Evolutionary conservation across 2,329 filamentous ascomycete species (phyloP).

Genomic region (Ophiostoma piceae): DNA sequence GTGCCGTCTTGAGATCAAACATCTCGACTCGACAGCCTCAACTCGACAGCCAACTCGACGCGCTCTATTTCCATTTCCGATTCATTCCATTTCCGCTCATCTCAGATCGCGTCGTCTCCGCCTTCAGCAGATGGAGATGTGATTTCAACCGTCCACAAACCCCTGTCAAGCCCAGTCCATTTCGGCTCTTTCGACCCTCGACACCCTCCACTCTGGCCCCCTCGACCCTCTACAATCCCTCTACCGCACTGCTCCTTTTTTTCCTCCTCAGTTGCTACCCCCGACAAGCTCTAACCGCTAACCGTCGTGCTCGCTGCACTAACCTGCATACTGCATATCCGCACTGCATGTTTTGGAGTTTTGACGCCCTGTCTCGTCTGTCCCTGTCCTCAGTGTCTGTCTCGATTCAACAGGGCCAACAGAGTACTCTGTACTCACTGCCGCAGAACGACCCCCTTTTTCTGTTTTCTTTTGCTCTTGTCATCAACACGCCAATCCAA

Average conservation of each 20-base stretch:
- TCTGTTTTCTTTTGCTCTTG: slow-evolving; percentile 6
- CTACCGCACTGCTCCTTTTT: slow-evolving; percentile 12
- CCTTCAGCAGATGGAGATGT: slow-evolving; percentile 20
- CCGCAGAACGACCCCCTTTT: slow-evolving; percentile 12
- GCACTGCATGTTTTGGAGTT: background rate
- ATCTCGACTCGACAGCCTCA: background rate
- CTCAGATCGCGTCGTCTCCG: slow-evolving; percentile 7
- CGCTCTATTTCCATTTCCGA: background rate
- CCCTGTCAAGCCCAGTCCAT: slow-evolving; percentile 1
- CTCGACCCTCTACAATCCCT: background rate
- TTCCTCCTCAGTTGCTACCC: slow-evolving; percentile 4
- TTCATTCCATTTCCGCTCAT: background rate
- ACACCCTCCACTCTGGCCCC: background rate
- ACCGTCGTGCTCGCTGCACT: slow-evolving; percentile 11
- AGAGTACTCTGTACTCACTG: background rate
- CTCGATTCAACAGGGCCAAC: background rate
- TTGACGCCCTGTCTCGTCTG: slow-evolving; percentile 1
- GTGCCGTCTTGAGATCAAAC: background rate
- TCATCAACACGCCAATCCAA: background rate
- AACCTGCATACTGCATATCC: slow-evolving; percentile 7
- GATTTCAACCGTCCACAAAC: background rate
- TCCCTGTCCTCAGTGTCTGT: background rate
- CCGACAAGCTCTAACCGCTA: slow-evolving; percentile 2
- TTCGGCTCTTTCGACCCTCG: background rate
- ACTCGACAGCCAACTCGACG: background rate